phyloP scores from a whole-genome alignment of 176 grass and related monocot species.

The Themeda triandra region DNA sequence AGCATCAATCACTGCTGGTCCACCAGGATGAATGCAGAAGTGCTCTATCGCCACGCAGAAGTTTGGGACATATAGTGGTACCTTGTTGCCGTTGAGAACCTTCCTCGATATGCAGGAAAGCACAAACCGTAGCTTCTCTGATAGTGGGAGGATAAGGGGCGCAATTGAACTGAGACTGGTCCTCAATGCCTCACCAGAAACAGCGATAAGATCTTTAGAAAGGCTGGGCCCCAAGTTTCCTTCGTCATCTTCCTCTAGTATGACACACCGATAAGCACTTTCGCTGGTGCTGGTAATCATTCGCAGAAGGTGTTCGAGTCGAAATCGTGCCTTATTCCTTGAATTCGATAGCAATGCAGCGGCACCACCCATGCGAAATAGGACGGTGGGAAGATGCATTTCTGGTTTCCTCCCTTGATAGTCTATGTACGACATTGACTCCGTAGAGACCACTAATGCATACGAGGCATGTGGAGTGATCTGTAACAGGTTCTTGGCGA shows the following conservation, averaged over 20 bases:
- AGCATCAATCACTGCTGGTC: background rate
- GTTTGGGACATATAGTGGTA: background rate
- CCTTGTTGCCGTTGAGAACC: background rate
- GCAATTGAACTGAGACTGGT: background rate
- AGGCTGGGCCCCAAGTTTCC: background rate
- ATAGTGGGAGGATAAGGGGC: background rate
- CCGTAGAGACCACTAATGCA: no score
- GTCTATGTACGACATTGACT: no score
- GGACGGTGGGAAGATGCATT: background rate
- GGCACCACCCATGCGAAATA: background rate
- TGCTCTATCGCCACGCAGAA: background rate
- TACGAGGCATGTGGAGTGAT: no score
- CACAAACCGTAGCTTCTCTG: background rate
- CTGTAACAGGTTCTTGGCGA: no score
- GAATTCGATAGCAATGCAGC: background rate
- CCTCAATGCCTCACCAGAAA: background rate
- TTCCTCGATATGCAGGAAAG: background rate
- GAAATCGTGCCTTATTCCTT: background rate
- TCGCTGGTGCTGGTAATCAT: background rate
- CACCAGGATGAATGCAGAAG: constrained; percentile 13
- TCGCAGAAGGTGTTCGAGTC: background rate
- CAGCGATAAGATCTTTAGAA: background rate
- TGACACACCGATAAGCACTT: background rate
- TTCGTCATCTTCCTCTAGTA: background rate
- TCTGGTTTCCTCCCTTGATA: background rate